A percentile compares a stretch with the other conserved stretches of the same genome.
These are phyloP conservation scores for Hanseniaspora taiwanica DNA, from an alignment of 805 yeast species.

Conservation along the genomic window DNA sequence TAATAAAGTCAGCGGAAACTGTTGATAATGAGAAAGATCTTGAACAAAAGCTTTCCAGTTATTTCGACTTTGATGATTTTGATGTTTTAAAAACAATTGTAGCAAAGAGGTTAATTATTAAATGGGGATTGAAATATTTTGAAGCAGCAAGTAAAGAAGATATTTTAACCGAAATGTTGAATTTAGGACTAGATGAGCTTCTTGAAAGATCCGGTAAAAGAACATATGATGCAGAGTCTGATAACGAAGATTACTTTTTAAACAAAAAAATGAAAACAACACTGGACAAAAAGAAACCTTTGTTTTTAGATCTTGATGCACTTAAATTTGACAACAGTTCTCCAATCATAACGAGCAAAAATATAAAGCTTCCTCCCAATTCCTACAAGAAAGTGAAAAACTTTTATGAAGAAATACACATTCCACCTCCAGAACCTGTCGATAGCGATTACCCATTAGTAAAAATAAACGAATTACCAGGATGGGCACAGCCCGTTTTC, in stretches of 20 bases:
- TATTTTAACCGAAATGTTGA: background rate
- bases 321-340: conserved; percentile 62
- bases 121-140: background rate
- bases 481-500: conserved; percentile 72
- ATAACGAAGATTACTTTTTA: background rate
- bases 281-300: background rate
- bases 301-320: conserved; percentile 43
- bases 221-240: background rate
- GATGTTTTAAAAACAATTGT: background rate
- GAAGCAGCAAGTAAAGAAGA: background rate
- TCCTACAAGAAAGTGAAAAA: conserved; percentile 64
- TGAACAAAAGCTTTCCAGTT: background rate
- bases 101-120: background rate
- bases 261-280: conserved; percentile 20
- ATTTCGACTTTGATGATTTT: background rate
- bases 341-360: conserved; percentile 50
- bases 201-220: conserved; percentile 1
- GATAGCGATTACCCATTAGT: conserved; percentile 32
- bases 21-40: background rate
- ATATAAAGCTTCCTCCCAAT: conserved; percentile 68
- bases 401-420: conserved; percentile 74
- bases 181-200: background rate
- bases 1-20: too few relatives aligned
- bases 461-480: conserved; percentile 51
- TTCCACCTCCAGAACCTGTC: conserved; percentile 70